Evolutionary conservation across 2,329 filamentous ascomycete species (phyloP), one percentile per base, ranked within the genome.

Genomic region (Cytospora schulzeri): DNA sequence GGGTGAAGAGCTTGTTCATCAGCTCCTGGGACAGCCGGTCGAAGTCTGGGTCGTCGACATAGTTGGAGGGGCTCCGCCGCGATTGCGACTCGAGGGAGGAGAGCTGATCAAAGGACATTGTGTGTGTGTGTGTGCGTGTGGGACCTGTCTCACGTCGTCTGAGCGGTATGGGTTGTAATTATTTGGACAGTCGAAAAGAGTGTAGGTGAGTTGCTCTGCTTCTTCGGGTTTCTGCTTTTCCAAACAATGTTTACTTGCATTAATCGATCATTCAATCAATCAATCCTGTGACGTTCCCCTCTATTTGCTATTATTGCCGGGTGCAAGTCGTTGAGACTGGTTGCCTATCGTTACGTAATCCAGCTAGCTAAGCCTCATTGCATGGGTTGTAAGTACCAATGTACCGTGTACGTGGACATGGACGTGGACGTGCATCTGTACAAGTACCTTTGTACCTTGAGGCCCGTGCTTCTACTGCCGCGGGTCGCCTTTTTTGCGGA

Each of bases 41-140:
- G 83, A 98, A 99, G 69, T 93, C 93, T 59, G 95, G 95, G 75
- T 98, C 92, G 79, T 99, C 95, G 73, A 86, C 84, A 79, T 97
- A 99, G 72, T 87, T 81, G 54, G 88, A 83, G 56, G 59, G 59
- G 52, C 58, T 60, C 51, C 66, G 70, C 60, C 69, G 71, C 83
- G 79, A 84, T 84, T 90, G 83, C 70, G 93, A 88, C 81, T 98
- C 94, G 70, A 97, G 83, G 67, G 87, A 90, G 63, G 91, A 91
- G 68, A 95, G 85, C 71, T 92, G 91, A 76, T 97, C 91, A 79
- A 95, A 98, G 22, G 94, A 97, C 94, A 98, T 98, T 68, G 67
- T 73, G 62, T 52, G 38, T 50, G 63, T 50, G n/a, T n/a, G n/a
- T n/a, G n/a, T n/a, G n/a, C n/a, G n/a, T n/a, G n/a, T n/a, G n/a